phyloP scores from a whole-genome alignment of 805 yeast genomes.

The Kuraishia piskuri region DNA sequence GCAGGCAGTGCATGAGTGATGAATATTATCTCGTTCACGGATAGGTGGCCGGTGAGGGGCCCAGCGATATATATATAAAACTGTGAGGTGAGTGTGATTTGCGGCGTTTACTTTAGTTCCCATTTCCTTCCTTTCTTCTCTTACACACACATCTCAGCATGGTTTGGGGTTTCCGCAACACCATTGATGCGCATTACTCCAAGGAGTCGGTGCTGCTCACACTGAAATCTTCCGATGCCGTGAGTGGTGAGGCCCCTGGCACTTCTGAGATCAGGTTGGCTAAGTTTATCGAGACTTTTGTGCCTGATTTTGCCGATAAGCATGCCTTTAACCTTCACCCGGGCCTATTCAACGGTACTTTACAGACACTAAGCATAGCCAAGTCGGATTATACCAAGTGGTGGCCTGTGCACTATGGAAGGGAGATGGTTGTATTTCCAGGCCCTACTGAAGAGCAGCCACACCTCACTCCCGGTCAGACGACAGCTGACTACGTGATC shows the following conservation, averaged over 20 bases:
- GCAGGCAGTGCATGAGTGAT: not conserved
- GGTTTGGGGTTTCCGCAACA: slow-evolving; percentile 23
- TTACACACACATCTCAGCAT: not conserved
- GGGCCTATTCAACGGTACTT: slow-evolving; percentile 35
- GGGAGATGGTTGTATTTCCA: slow-evolving; percentile 31
- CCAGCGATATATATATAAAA: too few species aligned
- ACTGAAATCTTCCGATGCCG: slow-evolving; percentile 6
- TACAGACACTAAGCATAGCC: slow-evolving; percentile 42
- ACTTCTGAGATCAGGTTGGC: slow-evolving; percentile 17
- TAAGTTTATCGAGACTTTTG: slow-evolving; percentile 26
- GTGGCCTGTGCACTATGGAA: slow-evolving; percentile 36
- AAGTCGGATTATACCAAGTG: slow-evolving; percentile 30
- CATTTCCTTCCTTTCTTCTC: not conserved
- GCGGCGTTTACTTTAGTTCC: too few species aligned
- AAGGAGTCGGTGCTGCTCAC: slow-evolving; percentile 17
- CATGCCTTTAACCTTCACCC: slow-evolving; percentile 36
- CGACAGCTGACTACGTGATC: slow-evolving; percentile 42
- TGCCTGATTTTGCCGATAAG: slow-evolving; percentile 31
- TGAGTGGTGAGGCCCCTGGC: not conserved
- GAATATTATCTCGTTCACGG: too few species aligned
- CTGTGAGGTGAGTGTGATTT: too few species aligned
- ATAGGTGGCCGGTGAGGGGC: too few species aligned
- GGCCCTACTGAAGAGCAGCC: slow-evolving; percentile 19
- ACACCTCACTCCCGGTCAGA: slow-evolving; percentile 26
- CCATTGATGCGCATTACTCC: slow-evolving; percentile 17